Evolutionary conservation across 306 rosid genomes (phyloP), one percentile per base, ranked within the genome.

Genomic region (Ceratonia siliqua): DNA sequence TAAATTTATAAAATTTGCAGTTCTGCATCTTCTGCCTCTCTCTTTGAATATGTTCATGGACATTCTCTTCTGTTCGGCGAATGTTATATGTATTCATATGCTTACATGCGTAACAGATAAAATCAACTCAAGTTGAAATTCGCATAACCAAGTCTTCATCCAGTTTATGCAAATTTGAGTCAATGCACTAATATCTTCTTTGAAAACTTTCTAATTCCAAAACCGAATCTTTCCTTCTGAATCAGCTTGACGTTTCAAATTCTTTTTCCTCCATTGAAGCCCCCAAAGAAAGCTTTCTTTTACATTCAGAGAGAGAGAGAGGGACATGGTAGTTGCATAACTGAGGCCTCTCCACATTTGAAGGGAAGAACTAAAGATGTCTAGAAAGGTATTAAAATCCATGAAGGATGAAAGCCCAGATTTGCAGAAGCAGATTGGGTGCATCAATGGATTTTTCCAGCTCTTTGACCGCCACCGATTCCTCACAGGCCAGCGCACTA

Each of bases 401-500:
- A 59, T 85, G 70, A 83, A 83, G 30, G 92, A 87, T 36, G 94
- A 94, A 56, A 91, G 85, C 35, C 80, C 76, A 73, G 94, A 89
- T 67, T 83, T 94, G 79, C 88, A 85, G 80, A 91, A 91, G 87
- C 96, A 91, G 32, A 85, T 91, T 81, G 97, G 98, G 0, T 94
- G 98, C 84, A 85, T 91, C 76, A 77, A 84, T 78, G 96, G 91
- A 18, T 81, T 94, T 76, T 87, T 91, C 68, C 92, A 85, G 86
- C 86, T 94, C 68, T 91, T 94, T 70, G 90, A 88, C 73, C 90
- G 98, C 25, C 96, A 86, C 20, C 87, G 85, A 72, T 87, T 82
- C 82, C 82, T 88, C 76, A 46, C 87, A 6, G 69, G 77, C 46
- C 88, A 89, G 52, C 73, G 81, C 20, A 20, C 24, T 28, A 65